Conservation (phyloP, 768 basidiomycete genomes). For the Tricholoma sp. region DNA sequence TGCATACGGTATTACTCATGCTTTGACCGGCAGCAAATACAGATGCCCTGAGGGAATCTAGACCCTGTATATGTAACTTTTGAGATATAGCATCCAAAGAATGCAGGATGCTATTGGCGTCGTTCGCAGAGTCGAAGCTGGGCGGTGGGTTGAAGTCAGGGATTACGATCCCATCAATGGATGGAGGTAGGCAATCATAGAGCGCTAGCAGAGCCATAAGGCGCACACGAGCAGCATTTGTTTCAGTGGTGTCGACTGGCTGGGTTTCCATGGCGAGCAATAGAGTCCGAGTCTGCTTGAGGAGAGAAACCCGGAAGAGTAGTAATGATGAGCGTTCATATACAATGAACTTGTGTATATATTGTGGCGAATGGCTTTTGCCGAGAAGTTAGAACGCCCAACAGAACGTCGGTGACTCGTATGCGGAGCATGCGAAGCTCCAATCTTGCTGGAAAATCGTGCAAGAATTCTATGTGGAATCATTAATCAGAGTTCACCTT, state of each 20-base stretch:
- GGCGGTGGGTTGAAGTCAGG: constrained; percentile 16
- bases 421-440: not conserved
- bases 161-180: constrained; percentile 10
- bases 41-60: not conserved
- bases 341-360: not conserved
- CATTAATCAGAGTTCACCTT: not conserved
- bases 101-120: constrained; percentile 9
- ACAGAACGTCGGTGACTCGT: not conserved
- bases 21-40: not conserved
- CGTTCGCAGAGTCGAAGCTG: constrained; percentile 10
- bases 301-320: not conserved
- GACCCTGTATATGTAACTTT: constrained; percentile 6
- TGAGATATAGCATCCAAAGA: constrained; percentile 11
- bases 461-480: not conserved
- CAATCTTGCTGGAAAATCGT: not conserved
- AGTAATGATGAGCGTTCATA: not conserved
- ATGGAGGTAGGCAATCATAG: constrained; percentile 16
- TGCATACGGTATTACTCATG: not conserved
- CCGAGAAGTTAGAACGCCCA: no score
- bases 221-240: constrained; percentile 10
- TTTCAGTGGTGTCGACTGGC: constrained; percentile 6
- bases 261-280: not conserved
- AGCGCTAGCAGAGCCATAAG: constrained; percentile 15
- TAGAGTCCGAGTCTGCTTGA: not conserved
- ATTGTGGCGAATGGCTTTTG: not conserved